Evolutionary conservation across 2,329 filamentous ascomycete species (phyloP).

Genomic region (Thelonectria blattea): DNA sequence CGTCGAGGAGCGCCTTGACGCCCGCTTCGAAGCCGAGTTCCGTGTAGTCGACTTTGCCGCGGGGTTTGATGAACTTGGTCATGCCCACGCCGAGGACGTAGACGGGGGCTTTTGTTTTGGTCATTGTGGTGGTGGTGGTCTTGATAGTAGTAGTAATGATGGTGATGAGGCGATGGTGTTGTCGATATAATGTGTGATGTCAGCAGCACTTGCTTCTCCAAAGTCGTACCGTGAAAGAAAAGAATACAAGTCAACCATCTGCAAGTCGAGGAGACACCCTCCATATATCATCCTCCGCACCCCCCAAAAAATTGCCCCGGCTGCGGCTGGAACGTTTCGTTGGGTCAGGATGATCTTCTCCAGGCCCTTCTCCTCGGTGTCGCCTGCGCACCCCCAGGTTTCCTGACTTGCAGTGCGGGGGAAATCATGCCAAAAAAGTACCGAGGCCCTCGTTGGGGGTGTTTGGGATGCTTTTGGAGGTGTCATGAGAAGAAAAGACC

Average conservation of each 20-base stretch:
- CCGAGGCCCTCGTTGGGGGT: constrained; percentile 26
- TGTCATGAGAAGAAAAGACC: background rate
- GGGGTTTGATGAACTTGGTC: constrained; percentile 99
- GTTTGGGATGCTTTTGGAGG: background rate
- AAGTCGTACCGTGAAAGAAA: background rate
- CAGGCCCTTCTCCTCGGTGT: background rate
- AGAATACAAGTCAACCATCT: background rate
- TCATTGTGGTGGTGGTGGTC: constrained; percentile 47
- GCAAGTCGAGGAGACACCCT: background rate
- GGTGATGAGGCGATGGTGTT: background rate
- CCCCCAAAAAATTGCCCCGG: constrained; percentile 24
- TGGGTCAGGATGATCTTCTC: constrained; percentile 16
- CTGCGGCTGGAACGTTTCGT: constrained; percentile 17
- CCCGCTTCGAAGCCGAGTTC: constrained; percentile 94
- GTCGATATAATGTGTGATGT: background rate
- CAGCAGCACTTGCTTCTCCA: background rate
- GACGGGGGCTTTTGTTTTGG: constrained; percentile 59
- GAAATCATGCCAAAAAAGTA: constrained; percentile 4
- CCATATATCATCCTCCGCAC: background rate
- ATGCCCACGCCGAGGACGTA: constrained; percentile 98
- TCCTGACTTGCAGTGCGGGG: constrained; percentile 27
- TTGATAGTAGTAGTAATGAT: no score
- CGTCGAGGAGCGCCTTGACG: constrained; percentile 83
- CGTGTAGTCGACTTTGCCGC: constrained; percentile 92
- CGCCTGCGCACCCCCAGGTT: constrained; percentile 15